Evolutionary conservation across 306 rosid genomes (phyloP), one percentile per base, ranked within the genome.

Genomic region (Urtica urens): DNA sequence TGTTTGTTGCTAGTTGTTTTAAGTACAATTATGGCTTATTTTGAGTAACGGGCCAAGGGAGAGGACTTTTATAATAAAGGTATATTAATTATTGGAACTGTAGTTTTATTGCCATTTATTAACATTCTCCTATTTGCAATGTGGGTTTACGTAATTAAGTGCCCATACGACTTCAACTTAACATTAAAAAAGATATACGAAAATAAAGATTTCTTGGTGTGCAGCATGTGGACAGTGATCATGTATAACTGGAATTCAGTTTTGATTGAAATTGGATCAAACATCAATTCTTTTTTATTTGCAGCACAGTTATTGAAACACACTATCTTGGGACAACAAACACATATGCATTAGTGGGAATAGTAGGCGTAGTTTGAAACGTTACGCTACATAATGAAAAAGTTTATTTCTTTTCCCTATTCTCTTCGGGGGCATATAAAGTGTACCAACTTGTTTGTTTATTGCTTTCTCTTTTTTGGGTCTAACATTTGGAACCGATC

Each of bases 361-460:
- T 65, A 35, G 20, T 25, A 53, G 49, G 65, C 28, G 37, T 55
- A 39, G 49, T 18, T 21, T 12, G 7, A 53, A 48, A 41, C 44
- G 10, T 26, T 45, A 47, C 24, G 38, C 38, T 52, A 51, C 70
- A 30, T 13, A 23, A 37, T 41, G 30, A 44, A 48, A 38, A n/a
- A n/a, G n/a, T n/a, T n/a, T n/a, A n/a, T n/a, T n/a, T n/a, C n/a
- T n/a, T n/a, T n/a, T n/a, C 40, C 14, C 2, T 56, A 33, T 39
- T 46, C 53, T 69, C 37, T 42, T 27, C 24, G 26, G 34, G 25
- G 30, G 14, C 38, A 38, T 39, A 51, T 63, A 65, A 57, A 48
- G 65, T 46, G 67, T n/a, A 30, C 51, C 42, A 37, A 38, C 51
- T 57, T 65, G 38, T 58, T 67, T 57, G 65, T 65, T 49, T 53